These are phyloP conservation scores for Fragilaria radians DNA, from an alignment of 108 stramenopile species.

Conservation along the genomic window DNA sequence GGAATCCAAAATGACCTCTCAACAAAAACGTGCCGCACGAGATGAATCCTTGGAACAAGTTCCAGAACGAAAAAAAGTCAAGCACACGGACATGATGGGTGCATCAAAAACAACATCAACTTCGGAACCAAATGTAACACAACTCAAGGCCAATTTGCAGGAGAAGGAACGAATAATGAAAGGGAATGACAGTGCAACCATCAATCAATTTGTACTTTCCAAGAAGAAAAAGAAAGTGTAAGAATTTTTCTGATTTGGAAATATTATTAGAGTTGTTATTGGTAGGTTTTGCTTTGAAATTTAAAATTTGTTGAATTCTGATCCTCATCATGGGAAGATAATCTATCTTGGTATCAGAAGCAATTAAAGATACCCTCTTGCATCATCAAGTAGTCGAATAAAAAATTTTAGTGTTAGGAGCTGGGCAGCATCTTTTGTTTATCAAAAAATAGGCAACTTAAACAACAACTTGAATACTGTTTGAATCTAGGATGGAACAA, in stretches of 20 bases:
- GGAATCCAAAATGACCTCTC: slow-evolving; percentile 24
- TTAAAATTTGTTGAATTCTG: background rate
- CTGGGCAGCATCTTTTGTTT: background rate
- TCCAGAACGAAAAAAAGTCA: background rate
- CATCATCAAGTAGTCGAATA: background rate
- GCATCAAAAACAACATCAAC: background rate
- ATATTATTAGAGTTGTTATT: background rate
- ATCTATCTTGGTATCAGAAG: background rate
- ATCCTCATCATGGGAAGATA: background rate
- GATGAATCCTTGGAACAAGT: slow-evolving; percentile 16
- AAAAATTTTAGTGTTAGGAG: background rate
- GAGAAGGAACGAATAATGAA: background rate
- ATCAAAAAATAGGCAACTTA: background rate
- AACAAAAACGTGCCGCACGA: slow-evolving; percentile 54
- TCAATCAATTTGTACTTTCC: background rate
- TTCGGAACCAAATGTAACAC: background rate
- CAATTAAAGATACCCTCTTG: background rate
- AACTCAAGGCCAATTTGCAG: background rate
- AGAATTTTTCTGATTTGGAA: background rate
- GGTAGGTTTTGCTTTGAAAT: background rate
- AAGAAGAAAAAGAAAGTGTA: background rate
- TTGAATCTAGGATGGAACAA: too few relatives aligned
- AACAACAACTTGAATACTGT: too few relatives aligned
- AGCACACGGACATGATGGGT: too few relatives aligned
- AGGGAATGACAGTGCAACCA: background rate